Percentiles rank a stretch among this genome's conserved stretches.
These are phyloP conservation scores for Sarcocystis neurona DNA, from an alignment of 169 alveolate species.

Conservation along the genomic window DNA sequence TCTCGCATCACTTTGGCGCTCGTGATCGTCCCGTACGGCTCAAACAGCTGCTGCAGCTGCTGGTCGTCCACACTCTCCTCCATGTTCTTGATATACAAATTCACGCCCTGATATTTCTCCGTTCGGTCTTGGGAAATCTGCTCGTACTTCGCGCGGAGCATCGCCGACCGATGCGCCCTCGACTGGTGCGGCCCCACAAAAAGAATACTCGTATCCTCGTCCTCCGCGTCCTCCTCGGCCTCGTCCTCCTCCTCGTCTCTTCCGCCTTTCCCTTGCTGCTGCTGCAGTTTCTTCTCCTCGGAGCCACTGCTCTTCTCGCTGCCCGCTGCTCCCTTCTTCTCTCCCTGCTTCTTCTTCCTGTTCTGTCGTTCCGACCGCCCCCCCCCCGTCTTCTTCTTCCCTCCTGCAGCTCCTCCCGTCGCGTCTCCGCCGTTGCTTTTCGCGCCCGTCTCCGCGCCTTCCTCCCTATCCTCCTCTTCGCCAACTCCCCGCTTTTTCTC, in stretches of 20 bases:
- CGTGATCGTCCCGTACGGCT: slow-evolving; percentile 89
- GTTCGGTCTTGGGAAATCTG: slow-evolving; percentile 72
- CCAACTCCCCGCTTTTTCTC: too few species aligned
- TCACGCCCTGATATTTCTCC: slow-evolving; percentile 84
- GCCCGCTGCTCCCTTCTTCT: too few species aligned
- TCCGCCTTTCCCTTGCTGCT: slow-evolving; percentile 16
- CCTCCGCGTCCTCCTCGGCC: slow-evolving; percentile 46
- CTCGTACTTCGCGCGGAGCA: slow-evolving; percentile 84
- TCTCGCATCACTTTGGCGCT: slow-evolving; percentile 92
- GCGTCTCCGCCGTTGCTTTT: background rate
- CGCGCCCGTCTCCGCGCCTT: background rate
- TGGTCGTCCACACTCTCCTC: slow-evolving; percentile 88
- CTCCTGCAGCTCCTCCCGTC: background rate
- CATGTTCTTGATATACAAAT: slow-evolving; percentile 90
- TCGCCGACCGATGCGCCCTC: slow-evolving; percentile 87
- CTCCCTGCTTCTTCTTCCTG: background rate
- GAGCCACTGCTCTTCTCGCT: too few species aligned
- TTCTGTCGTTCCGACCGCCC: too few species aligned
- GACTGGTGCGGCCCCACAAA: slow-evolving; percentile 89
- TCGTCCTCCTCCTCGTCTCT: slow-evolving; percentile 11
- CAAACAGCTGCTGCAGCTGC: slow-evolving; percentile 84
- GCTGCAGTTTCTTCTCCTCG: background rate
- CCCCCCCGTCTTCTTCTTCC: background rate
- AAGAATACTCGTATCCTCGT: slow-evolving; percentile 73
- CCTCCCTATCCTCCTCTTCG: too few species aligned